Base-by-base conservation (phyloP, 192 early-diverging fungal genomes). In the Rhizoclosmatium sp. region DNA sequence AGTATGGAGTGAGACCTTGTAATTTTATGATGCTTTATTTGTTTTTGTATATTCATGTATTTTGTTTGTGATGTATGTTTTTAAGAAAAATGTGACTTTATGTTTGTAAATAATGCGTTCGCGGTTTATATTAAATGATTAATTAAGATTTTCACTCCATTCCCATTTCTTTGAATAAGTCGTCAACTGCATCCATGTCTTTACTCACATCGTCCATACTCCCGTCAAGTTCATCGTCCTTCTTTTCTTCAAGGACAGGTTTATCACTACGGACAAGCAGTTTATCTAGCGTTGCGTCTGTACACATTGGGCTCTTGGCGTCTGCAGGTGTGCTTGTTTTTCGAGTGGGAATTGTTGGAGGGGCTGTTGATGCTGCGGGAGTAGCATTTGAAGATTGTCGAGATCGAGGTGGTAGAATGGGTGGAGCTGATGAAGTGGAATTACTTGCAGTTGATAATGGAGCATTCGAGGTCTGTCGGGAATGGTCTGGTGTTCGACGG, bases 141-240 rank as follows among this genome's bases (percentile, higher is more conserved):
- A 31, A 31, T 31, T 31, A 31, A 0, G 31, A 31, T 31, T 31
- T 31, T 68, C 23, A 68, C 10, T 71, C 69, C n/a, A 71, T 39
- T 56, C 69, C 69, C 69, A 71, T 56, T 58, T 71, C 69, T 31
- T 71, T 71, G 56, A 71, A 71, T 40, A 71, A 71, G 2, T 71
- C 69, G 56, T 71, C 69, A 49, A 71, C 69, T 14, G 48, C 46
- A 2, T 71, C 75, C 75, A 76, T 76, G 9, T 59, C 64, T 19
- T 66, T 48, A 14, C 46, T 45, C 65, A 76, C 66, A 10, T 65
- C 75, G 9, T 67, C 58, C 65, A 76, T 40, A 12, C 62, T 19
- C 2, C 5, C 23, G 12, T 45, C n/a, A 10, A 76, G 14, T 4
- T 76, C 65, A 14, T 76, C 75, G 12, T 45, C 72, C 59, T 19